These are phyloP conservation scores for Pseudogymnoascus sp. DNA, from an alignment of 2,329 filamentous ascomycete species.

Conservation along the genomic window DNA sequence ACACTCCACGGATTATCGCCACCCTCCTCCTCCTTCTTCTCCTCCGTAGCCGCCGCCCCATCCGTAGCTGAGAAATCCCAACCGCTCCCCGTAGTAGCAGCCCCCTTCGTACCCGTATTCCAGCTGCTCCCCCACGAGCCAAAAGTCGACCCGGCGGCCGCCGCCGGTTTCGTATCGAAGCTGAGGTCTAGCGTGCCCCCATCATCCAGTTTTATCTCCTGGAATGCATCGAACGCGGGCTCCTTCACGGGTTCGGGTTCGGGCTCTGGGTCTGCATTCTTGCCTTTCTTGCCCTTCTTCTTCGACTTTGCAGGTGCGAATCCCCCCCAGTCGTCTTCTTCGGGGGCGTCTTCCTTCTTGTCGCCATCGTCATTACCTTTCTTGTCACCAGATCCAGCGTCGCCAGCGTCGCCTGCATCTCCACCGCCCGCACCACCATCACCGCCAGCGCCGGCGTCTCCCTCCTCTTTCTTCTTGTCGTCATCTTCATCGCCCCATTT, in stretches of 20 bases:
- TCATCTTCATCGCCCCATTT: conserved; percentile 39
- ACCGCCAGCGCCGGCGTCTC: conserved; percentile 11
- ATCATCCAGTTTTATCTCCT: conserved; percentile 61
- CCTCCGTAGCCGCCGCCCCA: conserved; percentile 32
- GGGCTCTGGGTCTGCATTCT: conserved; percentile 22
- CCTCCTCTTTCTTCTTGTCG: conserved; percentile 27
- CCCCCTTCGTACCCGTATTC: conserved; percentile 37
- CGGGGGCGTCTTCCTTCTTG: conserved; percentile 30
- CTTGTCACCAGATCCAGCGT: conserved; percentile 27
- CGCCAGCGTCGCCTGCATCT: conserved; percentile 26
- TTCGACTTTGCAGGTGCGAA: conserved; percentile 40
- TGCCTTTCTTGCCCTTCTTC: conserved; percentile 48
- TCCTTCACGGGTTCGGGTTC: conserved; percentile 28
- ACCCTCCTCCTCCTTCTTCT: conserved; percentile 34
- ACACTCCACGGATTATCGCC: conserved; percentile 43
- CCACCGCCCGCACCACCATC: conserved; percentile 25
- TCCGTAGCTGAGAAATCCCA: conserved; percentile 38
- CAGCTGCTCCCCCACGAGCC: conserved; percentile 54
- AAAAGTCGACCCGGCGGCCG: conserved; percentile 32
- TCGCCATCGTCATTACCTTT: conserved; percentile 35
- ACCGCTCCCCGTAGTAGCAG: conserved; percentile 21
- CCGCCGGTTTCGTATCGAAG: conserved; percentile 39
- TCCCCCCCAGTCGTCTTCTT: conserved; percentile 43
- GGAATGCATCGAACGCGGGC: conserved; percentile 45
- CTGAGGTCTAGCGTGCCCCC: conserved; percentile 47